Base-by-base conservation (phyloP, 2,329 filamentous ascomycete species). In the Magnaporthiopsis incrustans region DNA sequence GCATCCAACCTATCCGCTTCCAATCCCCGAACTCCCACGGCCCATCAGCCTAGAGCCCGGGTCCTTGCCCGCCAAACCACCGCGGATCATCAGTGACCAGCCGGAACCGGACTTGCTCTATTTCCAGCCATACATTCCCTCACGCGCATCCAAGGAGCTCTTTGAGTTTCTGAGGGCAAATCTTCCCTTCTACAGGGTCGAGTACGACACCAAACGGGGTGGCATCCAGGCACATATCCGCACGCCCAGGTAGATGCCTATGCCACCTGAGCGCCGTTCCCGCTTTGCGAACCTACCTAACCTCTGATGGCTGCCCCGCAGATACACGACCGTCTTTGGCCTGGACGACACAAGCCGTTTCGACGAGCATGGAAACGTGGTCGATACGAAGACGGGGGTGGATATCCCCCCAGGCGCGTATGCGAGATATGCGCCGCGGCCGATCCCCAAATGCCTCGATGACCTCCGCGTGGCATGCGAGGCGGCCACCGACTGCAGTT, bases 161-260 rank as follows among this genome's bases (percentile, higher is more conserved):
- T 94, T 93, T 73, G 77, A 85, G 18, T 92, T 92, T 70, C 80
- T 94, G 1, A 84, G 90, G 1, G 75, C 79, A n/a, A 82, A 89
- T 66, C 75, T 94, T 1, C 89, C 89, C 11, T 93, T 92, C 75
- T 91, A 92, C 70, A 82, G 89, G 63, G 89, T 92, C 4, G 82
- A 86, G 69, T 92, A 92, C 70, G 85, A 81, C 38, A 90, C 92
- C 70, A 88, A 85, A 63, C 83, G 90, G 10, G 85, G 85, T 3
- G 81, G 84, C 1, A 74, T 83, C 1, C 82, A 87, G 64, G 89
- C 86, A 0, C 78, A 83, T 27, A 86, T 93, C 71, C 75, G 74
- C 57, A 85, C 81, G 6, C 81, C 81, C 53, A 77, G 81, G 77
- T 79, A 30, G 30, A 6, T 30, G 7, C 30, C 30, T 30, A 69